Conservation (phyloP, 805 yeast genomes). For the Starmerella potacharoeniae region DNA sequence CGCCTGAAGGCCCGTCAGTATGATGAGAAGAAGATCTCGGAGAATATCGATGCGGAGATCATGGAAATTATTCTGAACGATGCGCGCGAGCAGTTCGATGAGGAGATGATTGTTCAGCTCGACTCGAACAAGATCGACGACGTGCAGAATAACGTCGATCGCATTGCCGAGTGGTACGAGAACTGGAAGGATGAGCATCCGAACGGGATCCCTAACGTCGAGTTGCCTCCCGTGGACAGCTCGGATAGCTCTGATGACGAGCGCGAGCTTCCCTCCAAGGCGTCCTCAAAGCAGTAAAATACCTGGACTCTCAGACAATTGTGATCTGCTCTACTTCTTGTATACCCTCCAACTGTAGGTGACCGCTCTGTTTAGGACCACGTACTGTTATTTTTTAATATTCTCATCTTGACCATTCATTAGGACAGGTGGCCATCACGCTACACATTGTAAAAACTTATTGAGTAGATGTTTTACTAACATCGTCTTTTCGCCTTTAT, state of each 20-base stretch:
- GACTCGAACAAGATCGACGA: conserved; percentile 61
- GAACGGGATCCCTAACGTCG: conserved; percentile 17
- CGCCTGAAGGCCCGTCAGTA: conserved; percentile 69
- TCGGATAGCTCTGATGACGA: conserved; percentile 18
- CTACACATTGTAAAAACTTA: too few species aligned
- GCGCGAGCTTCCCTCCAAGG: conserved; percentile 3
- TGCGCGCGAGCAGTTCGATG: conserved; percentile 70
- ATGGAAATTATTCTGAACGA: conserved; percentile 86
- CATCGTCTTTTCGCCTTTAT: too few species aligned
- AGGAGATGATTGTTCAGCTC: conserved; percentile 72
- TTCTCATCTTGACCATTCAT: too few species aligned
- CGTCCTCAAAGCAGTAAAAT: neutral
- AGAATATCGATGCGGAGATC: conserved; percentile 90
- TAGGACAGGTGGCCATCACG: too few species aligned
- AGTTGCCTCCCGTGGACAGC: conserved; percentile 14
- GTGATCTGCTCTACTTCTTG: too few species aligned
- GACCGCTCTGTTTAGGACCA: too few species aligned
- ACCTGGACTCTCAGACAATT: too few species aligned
- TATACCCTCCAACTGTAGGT: too few species aligned
- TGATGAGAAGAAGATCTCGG: conserved; percentile 70
- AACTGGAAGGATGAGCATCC: conserved; percentile 50
- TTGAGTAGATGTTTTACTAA: too few species aligned
- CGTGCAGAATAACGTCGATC: conserved; percentile 68
- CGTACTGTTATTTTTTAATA: too few species aligned
- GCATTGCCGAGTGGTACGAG: conserved; percentile 63